Base-by-base conservation (phyloP, 2,329 filamentous ascomycete species). In the Ophiocordyceps camponoti-floridani region DNA sequence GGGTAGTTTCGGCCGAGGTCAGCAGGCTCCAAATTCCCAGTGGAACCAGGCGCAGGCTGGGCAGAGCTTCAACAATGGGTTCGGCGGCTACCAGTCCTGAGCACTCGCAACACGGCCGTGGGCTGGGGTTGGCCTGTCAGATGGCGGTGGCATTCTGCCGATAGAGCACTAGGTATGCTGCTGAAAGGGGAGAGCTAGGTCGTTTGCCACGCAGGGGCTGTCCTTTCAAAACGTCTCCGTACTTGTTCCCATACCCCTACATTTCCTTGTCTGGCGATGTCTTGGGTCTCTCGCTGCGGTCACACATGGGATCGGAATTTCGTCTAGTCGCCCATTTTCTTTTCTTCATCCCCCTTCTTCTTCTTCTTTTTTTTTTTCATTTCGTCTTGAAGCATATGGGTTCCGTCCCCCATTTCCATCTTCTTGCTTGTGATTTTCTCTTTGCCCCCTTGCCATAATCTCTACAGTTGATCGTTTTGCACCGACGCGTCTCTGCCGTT, bases 1-100 rank as follows among this genome's bases (percentile, higher is more conserved):
- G 53, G 85, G 84, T 54, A 85, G 85, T 49, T 94, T 87, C 58
- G 85, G 84, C 50, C 84, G 86, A 58, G 85, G 84, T 51, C 74
- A 77, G 53, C 70, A 73, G 56, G 67, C 68, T 37, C 70, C 73
- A 38, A 73, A 72, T 50, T 57, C 67, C 49, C 72, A 74, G 55
- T 75, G 73, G 73, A 60, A 63, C 45, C 68, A 73, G 56, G 62
- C 67, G 43, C 63, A 64, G 44, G 66, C 65, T 26, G 67, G 67
- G 45, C 73, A 77, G 58, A 74, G 70, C 58, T 77, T 73, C 60
- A 63, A 60, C 53, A 77, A 75, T 53, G 75, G 74, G 47, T 80
- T 77, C 58, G 69, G 70, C 51, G 70, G 73, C 49, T 81, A 80
- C 61, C 76, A 79, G 61, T 72, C 73, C 50, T 79, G 70, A 59